phyloP scores from a whole-genome alignment of 2,329 filamentous ascomycete genomes.

The Fusarium duplospermum region DNA sequence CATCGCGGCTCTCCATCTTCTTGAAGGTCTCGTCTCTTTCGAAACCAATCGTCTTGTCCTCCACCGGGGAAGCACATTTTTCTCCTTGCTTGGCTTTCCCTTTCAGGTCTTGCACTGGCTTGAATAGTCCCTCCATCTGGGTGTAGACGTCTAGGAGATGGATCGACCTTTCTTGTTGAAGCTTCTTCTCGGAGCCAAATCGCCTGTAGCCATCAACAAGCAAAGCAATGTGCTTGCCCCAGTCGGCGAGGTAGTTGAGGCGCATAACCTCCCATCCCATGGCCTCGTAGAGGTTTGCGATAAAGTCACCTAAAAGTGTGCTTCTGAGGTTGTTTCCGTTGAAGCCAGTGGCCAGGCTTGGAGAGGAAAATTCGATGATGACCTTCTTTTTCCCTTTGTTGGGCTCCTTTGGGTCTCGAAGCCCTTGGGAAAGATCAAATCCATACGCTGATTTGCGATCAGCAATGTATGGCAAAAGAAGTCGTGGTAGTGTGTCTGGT shows the following conservation, averaged over 20 bases:
- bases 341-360: slow-evolving; percentile 83
- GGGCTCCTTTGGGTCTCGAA: not conserved
- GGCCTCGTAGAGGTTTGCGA: slow-evolving; percentile 72
- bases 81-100: slow-evolving; percentile 58
- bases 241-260: slow-evolving; percentile 79
- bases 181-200: slow-evolving; percentile 71
- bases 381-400: slow-evolving; percentile 49
- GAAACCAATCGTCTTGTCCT: slow-evolving; percentile 51
- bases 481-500: slow-evolving; percentile 12
- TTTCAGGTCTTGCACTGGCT: slow-evolving; percentile 70
- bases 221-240: slow-evolving; percentile 75
- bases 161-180: slow-evolving; percentile 71
- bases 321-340: slow-evolving; percentile 80
- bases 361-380: slow-evolving; percentile 79
- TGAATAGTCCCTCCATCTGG: slow-evolving; percentile 70
- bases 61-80: slow-evolving; percentile 46
- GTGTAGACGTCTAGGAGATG: slow-evolving; percentile 77
- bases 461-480: slow-evolving; percentile 25
- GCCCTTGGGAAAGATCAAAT: slow-evolving; percentile 8
- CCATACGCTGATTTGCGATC: slow-evolving; percentile 16
- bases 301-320: slow-evolving; percentile 79
- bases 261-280: slow-evolving; percentile 75
- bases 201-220: slow-evolving; percentile 72
- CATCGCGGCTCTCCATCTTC: slow-evolving; percentile 66
- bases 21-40: slow-evolving; percentile 68